Conservation (phyloP, 176 grass and related monocot species). For the Cenchrus americanus region DNA sequence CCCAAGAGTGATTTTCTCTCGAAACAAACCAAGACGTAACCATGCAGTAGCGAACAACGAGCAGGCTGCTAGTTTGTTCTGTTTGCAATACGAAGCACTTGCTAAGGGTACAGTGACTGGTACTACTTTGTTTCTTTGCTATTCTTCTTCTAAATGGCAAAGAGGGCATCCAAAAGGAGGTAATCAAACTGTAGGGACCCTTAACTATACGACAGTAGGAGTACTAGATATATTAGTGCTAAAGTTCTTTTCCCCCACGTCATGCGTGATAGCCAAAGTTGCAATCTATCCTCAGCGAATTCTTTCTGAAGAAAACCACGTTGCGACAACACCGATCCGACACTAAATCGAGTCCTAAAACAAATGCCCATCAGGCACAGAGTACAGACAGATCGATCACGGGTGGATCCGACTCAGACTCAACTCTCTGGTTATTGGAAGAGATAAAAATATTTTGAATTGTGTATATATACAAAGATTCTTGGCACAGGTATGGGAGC, state of each 20-base stretch:
- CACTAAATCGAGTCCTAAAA: slow-evolving; percentile 21
- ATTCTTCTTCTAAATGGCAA: not conserved
- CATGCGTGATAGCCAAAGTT: slow-evolving; percentile 14
- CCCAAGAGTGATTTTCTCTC: no score
- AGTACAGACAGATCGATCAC: not conserved
- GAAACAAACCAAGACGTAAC: no score
- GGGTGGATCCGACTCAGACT: slow-evolving; percentile 52
- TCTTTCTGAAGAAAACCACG: slow-evolving; percentile 20
- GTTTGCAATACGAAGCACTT: not conserved
- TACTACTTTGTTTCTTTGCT: not conserved
- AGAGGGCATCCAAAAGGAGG: not conserved
- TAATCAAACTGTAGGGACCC: no score
- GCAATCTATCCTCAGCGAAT: not conserved
- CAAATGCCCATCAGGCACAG: slow-evolving; percentile 1
- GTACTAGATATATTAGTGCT: not conserved
- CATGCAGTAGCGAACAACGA: no score
- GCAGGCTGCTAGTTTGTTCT: not conserved
- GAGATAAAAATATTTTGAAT: slow-evolving; percentile 14
- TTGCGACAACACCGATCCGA: slow-evolving; percentile 30
- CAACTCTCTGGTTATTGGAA: slow-evolving; percentile 43
- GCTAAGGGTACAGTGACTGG: not conserved
- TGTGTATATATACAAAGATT: slow-evolving; percentile 19
- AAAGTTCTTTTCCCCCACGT: not conserved
- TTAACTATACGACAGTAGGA: not conserved
- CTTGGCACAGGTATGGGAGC: not conserved